Base-by-base conservation (phyloP, 2,329 filamentous ascomycete genomes). In the Epichloe gansuensis region DNA sequence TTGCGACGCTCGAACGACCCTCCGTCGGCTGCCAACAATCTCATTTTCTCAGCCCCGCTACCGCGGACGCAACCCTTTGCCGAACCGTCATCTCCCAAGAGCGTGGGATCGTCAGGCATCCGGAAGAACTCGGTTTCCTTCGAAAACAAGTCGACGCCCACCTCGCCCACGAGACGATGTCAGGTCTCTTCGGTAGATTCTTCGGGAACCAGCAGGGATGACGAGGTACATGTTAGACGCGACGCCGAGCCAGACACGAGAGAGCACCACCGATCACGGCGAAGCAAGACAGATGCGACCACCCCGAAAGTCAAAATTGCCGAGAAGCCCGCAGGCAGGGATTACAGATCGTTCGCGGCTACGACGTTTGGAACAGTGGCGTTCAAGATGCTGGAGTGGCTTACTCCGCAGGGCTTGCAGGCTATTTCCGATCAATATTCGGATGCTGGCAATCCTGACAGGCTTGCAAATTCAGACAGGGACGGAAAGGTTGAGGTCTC, bases 361-460 rank as follows among this genome's bases (percentile, higher is more conserved):
- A 82, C 82, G 56, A 68, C 84, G 7, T 84, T 85, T 58, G 80
- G 75, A 6, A 83, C 81, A 0, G 77, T 78, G 11, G 76, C 82
- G 11, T 81, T 85, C 64, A 84, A 81, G 59, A 85, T 85, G 80
- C 60, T 85, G 3, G 82, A 85, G 62, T 85, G 81, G 81, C 67
- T 85, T n/a, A 81, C 80, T 1, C 80, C 80, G 0, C 72, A 72
- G 51, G 75, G 72, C n/a, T 62, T 81, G 4, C 71, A 74, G 21
- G 68, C 70, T 9, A 73, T 81, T 66, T 68, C 71, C 1, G 60
- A 69, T 15, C 71, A 68, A 49, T 52, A 66, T 21, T 58, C 55
- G 5, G 57, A 60, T 4, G 49, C 55, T 17, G 49, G 55, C 36
- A 31, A 52, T 34, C 52, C 42, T 11, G 50, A 51, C 38, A 48